Evolutionary conservation across 495 filamentous ascomycete genomes (phyloP).

Genomic region (Cercophora samala): DNA sequence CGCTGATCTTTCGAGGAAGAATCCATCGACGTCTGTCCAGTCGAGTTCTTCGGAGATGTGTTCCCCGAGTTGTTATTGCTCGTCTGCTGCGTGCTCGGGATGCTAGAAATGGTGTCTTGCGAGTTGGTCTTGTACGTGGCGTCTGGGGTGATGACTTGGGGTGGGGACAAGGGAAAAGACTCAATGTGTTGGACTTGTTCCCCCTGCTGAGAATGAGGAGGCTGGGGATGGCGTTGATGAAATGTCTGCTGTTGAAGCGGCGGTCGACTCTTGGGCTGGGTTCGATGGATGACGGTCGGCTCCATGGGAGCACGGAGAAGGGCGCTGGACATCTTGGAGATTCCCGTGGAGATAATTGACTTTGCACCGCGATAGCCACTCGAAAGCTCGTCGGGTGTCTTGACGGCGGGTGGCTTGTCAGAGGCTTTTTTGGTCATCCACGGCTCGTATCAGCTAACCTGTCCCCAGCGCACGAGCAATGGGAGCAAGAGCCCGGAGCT

Average conservation of each 20-base stretch:
- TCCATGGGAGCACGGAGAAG: constrained; percentile 42
- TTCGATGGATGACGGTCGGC: constrained; percentile 47
- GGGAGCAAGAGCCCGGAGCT: constrained; percentile 13
- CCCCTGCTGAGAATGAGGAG: background rate
- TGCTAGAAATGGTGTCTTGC: constrained; percentile 16
- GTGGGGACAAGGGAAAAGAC: background rate
- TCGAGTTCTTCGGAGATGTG: constrained; percentile 26
- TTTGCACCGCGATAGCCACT: constrained; percentile 16
- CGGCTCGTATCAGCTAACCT: constrained; percentile 9
- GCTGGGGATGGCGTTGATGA: constrained; percentile 2
- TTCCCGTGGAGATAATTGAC: constrained; percentile 26
- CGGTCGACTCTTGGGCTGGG: constrained; percentile 36
- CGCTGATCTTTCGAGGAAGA: constrained; percentile 31
- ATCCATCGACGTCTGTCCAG: constrained; percentile 41
- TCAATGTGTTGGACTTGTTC: background rate
- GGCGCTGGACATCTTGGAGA: constrained; percentile 43
- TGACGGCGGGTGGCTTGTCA: constrained; percentile 23
- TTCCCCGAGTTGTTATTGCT: background rate
- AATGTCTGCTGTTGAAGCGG: constrained; percentile 27
- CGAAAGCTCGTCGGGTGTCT: background rate
- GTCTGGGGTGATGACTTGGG: constrained; percentile 5
- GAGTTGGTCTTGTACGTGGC: constrained; percentile 6
- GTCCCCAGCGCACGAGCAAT: too few relatives aligned
- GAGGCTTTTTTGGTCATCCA: constrained; percentile 21
- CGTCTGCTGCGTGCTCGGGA: constrained; percentile 2